Conservation (phyloP, 495 filamentous ascomycete species). For the Xylaria sp. region DNA sequence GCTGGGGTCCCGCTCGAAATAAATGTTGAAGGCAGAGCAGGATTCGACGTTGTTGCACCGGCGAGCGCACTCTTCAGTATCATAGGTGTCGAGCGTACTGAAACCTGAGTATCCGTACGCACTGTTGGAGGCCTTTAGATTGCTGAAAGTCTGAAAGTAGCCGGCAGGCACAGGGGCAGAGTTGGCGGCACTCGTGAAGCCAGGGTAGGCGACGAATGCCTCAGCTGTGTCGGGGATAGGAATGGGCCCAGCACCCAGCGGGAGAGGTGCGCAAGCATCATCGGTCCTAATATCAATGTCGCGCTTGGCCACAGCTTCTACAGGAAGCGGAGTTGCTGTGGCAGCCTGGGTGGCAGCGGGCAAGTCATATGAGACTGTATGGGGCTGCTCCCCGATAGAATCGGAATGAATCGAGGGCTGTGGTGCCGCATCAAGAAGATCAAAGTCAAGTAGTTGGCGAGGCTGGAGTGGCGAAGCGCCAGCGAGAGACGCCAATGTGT, state of each 20-base stretch:
- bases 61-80: constrained; percentile 46
- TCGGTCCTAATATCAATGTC: constrained; percentile 10
- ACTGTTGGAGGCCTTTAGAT: constrained; percentile 44
- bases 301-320: constrained; percentile 24
- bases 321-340: constrained; percentile 32
- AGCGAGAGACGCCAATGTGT: constrained; percentile 26
- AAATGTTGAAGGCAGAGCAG: constrained; percentile 54
- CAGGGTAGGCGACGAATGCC: constrained; percentile 37
- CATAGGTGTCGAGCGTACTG: constrained; percentile 49
- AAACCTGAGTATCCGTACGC: constrained; percentile 52
- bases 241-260: constrained; percentile 42
- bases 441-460: constrained; percentile 35
- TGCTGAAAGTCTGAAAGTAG: constrained; percentile 49
- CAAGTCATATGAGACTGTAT: constrained; percentile 32
- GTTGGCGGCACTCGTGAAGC: constrained; percentile 31
- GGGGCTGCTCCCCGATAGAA: constrained; percentile 29
- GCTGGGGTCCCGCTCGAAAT: constrained; percentile 55
- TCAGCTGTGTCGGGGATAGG: constrained; percentile 42
- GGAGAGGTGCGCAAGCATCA: constrained; percentile 36
- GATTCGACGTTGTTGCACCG: constrained; percentile 41
- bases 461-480: constrained; percentile 30
- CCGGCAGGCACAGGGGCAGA: constrained; percentile 45
- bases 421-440: constrained; percentile 28
- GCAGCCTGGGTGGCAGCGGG: constrained; percentile 33
- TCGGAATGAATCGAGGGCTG: constrained; percentile 26